Evolutionary conservation across 1,284 basidiomycete species (phyloP).

Genomic region (Schizopora paradoxa): DNA sequence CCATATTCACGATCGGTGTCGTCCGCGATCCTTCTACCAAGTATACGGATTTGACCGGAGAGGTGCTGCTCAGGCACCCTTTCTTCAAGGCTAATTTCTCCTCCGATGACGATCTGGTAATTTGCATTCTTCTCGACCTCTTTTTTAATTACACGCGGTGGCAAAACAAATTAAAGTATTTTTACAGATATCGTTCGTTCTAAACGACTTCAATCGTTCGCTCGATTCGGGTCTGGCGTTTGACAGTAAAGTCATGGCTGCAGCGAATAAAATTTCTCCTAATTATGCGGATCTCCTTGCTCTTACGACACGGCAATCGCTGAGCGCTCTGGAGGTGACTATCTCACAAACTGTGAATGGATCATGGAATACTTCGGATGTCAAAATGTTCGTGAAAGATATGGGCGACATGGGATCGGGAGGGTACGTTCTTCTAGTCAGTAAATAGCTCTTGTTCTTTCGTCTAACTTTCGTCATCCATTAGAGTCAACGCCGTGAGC

Average conservation of each 20-base stretch:
- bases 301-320: constrained; percentile 34
- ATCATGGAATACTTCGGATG: constrained; percentile 21
- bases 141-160: too few species aligned
- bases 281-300: constrained; percentile 36
- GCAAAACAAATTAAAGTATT: too few species aligned
- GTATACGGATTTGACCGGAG: constrained; percentile 24
- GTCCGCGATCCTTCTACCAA: constrained; percentile 36
- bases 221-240: constrained; percentile 28
- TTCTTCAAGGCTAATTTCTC: constrained; percentile 30
- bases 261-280: constrained; percentile 25
- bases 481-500: constrained; percentile 3
- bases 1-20: constrained; percentile 38
- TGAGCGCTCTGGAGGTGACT: constrained; percentile 37
- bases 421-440: background rate
- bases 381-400: constrained; percentile 14
- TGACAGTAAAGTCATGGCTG: constrained; percentile 31
- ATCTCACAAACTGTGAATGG: constrained; percentile 26
- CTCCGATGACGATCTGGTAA: constrained; percentile 8
- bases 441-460: background rate
- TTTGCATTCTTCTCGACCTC: too few species aligned
- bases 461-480: background rate
- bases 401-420: background rate
- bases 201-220: constrained; percentile 32
- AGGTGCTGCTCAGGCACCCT: constrained; percentile 24
- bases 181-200: constrained; percentile 34